A percentile compares a stretch with the other conserved stretches of the same genome.
Conservation (phyloP, 805 yeast species). For the Hanseniaspora guilliermondii region DNA sequence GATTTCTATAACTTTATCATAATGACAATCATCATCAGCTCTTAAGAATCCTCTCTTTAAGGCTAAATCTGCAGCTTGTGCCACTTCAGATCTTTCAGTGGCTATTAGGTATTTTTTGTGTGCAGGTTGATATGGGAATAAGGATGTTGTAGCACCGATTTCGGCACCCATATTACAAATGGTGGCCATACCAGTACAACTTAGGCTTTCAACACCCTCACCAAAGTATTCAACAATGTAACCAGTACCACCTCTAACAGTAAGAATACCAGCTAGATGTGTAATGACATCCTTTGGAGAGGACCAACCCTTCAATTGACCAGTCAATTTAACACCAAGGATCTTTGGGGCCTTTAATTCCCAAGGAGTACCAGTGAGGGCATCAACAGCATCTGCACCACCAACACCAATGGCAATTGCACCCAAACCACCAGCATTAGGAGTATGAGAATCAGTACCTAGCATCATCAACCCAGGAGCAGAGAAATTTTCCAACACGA, state of each 20-base stretch:
- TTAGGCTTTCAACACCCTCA: constrained; percentile 74
- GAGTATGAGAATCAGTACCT: constrained; percentile 98
- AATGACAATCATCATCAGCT: constrained; percentile 81
- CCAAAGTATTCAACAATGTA: constrained; percentile 93
- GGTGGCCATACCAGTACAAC: constrained; percentile 99
- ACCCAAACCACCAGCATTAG: constrained; percentile 98
- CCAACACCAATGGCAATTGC: constrained; percentile 99
- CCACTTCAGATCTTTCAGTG: constrained; percentile 73
- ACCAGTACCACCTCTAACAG: constrained; percentile 98
- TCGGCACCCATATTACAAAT: constrained; percentile 99
- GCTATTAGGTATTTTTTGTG: constrained; percentile 69
- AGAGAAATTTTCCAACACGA: constrained; percentile 89
- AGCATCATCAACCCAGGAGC: constrained; percentile 95
- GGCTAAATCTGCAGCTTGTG: constrained; percentile 62
- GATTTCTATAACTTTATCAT: constrained; percentile 85
- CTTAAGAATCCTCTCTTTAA: constrained; percentile 46
- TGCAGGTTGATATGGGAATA: constrained; percentile 84
- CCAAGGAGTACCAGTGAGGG: constrained; percentile 94
- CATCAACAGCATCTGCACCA: constrained; percentile 99
- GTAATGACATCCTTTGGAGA: constrained; percentile 96
- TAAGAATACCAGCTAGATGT: constrained; percentile 76
- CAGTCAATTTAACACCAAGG: constrained; percentile 87
- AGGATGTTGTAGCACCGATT: constrained; percentile 96
- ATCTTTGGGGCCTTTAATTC: constrained; percentile 95
- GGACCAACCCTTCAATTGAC: constrained; percentile 82